phyloP scores from a whole-genome alignment of 202 grass and related monocot species.

The Schoenoplectus tabernaemontani region DNA sequence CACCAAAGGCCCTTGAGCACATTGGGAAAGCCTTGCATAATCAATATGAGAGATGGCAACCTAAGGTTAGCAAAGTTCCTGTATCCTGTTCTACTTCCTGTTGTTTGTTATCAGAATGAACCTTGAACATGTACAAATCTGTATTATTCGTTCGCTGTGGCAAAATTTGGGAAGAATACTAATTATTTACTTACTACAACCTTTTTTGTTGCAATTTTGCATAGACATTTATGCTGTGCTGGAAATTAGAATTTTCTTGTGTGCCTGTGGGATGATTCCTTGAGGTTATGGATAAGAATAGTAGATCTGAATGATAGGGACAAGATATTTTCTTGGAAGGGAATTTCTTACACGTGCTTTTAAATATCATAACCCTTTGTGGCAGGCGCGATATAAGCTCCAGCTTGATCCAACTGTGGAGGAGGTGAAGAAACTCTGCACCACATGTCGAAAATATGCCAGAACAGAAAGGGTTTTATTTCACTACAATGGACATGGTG shows the following conservation, averaged over 20 bases:
- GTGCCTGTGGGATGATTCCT: not conserved
- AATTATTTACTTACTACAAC: not conserved
- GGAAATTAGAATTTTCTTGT: conserved; percentile 24
- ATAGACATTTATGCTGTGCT: not conserved
- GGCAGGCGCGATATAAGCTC: conserved; percentile 85
- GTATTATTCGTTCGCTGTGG: not conserved
- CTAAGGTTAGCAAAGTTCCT: conserved; percentile 43
- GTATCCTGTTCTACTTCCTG: not conserved
- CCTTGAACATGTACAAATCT: not conserved
- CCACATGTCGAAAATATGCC: conserved; percentile 95
- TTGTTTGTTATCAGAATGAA: not conserved
- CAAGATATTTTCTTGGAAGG: not conserved
- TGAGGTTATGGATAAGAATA: not conserved
- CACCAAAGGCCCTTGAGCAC: conserved; percentile 84
- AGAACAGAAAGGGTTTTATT: conserved; percentile 96
- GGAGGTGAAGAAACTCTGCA: conserved; percentile 96
- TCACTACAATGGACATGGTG: conserved; percentile 98
- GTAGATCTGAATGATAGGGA: not conserved
- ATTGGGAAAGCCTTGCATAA: conserved; percentile 94
- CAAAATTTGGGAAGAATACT: not conserved
- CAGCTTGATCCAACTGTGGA: conserved; percentile 92
- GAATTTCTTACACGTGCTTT: not conserved
- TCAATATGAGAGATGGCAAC: conserved; percentile 97
- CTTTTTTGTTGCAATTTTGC: not conserved
- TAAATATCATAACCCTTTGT: conserved; percentile 6